phyloP scores from a whole-genome alignment of 805 yeast genomes.

The Wickerhamiella qilinensis region DNA sequence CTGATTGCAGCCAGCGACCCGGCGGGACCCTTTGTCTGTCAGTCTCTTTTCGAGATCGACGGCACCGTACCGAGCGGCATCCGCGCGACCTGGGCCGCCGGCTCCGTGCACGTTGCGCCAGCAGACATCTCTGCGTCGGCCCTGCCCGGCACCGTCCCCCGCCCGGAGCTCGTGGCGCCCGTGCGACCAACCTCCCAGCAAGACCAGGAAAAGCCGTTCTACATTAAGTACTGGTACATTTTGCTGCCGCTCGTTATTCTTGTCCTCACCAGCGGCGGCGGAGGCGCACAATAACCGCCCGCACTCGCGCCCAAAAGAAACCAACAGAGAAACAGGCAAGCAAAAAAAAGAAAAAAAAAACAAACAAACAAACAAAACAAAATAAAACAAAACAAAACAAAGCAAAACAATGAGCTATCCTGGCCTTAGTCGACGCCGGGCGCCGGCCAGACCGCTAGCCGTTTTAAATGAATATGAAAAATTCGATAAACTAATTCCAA shows the following conservation, averaged over 20 bases:
- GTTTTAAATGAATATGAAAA: too few species aligned
- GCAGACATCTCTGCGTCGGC: background rate
- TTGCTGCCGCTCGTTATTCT: background rate
- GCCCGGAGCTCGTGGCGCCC: background rate
- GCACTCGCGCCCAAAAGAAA: too few species aligned
- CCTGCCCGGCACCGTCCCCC: background rate
- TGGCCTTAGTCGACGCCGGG: too few species aligned
- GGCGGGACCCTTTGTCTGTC: background rate
- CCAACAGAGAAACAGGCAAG: too few species aligned
- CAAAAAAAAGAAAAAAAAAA: too few species aligned
- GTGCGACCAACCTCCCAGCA: background rate
- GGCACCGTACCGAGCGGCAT: background rate
- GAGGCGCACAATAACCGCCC: too few species aligned
- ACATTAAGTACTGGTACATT: constrained; percentile 1
- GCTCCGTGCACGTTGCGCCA: background rate
- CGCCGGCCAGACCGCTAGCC: too few species aligned
- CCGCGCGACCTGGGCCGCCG: background rate
- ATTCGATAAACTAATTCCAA: too few species aligned
- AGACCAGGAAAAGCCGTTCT: background rate
- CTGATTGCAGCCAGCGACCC: too few species aligned
- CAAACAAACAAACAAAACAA: too few species aligned
- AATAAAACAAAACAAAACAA: too few species aligned
- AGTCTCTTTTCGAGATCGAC: background rate
- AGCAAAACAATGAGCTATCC: too few species aligned
- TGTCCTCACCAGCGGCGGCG: background rate